phyloP scores from a whole-genome alignment of 2,329 filamentous ascomycete genomes.

The Arthrobotrys pseudoclavata region DNA sequence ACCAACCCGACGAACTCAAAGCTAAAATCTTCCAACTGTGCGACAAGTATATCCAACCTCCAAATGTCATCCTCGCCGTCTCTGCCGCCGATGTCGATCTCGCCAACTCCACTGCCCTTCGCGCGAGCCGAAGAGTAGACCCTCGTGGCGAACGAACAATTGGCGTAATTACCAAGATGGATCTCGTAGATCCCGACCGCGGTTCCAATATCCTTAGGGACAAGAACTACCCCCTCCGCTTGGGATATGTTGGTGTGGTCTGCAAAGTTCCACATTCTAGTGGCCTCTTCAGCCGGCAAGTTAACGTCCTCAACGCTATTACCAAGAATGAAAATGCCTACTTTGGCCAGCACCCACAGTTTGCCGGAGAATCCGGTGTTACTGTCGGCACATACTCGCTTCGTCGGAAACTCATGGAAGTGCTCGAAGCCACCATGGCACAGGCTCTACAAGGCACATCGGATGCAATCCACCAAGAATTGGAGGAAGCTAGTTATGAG shows the following conservation, averaged over 20 bases:
- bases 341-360: slow-evolving; percentile 84
- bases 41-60: slow-evolving; percentile 96
- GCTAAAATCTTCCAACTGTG: slow-evolving; percentile 96
- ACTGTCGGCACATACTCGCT: slow-evolving; percentile 86
- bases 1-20: slow-evolving; percentile 91
- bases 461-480: slow-evolving; percentile 91
- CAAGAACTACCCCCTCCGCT: slow-evolving; percentile 90
- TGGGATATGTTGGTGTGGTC: slow-evolving; percentile 96
- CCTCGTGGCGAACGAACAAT: slow-evolving; percentile 96
- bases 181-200: slow-evolving; percentile 86
- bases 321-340: slow-evolving; percentile 88
- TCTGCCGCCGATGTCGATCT: slow-evolving; percentile 97
- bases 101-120: slow-evolving; percentile 92
- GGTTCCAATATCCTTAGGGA: slow-evolving; percentile 85
- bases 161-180: slow-evolving; percentile 99
- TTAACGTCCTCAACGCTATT: slow-evolving; percentile 84
- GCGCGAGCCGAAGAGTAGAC: slow-evolving; percentile 91
- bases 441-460: slow-evolving; percentile 88
- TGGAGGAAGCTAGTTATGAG: slow-evolving; percentile 96
- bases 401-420: slow-evolving; percentile 95
- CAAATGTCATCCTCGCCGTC: slow-evolving; percentile 96
- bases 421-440: slow-evolving; percentile 97
- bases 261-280: slow-evolving; percentile 81
- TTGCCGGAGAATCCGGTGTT: slow-evolving; percentile 75
- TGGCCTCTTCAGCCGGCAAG: slow-evolving; percentile 78